These are phyloP conservation scores for Candida sanyiensis DNA, from an alignment of 805 yeast species.

Conservation along the genomic window DNA sequence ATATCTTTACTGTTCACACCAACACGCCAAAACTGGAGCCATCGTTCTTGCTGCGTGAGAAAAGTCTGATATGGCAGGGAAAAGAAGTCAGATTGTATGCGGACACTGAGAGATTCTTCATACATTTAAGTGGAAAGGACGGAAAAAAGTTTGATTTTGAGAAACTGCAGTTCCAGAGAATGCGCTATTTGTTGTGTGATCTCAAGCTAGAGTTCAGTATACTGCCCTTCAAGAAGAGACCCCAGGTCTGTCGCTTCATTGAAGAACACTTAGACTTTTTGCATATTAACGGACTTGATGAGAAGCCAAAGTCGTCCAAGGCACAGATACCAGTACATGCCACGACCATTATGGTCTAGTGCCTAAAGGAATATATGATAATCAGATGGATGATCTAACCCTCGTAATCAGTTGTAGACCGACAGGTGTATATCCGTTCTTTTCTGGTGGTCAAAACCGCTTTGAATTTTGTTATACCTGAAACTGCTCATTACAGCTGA, in stretches of 20 bases:
- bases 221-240: constrained; percentile 34
- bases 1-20: constrained; percentile 33
- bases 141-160: constrained; percentile 40
- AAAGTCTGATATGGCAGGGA: constrained; percentile 13
- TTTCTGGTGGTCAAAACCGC: no score
- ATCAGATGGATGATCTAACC: no score
- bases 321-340: no score
- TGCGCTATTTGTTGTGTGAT: constrained; percentile 49
- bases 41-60: constrained; percentile 19
- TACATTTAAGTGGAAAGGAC: constrained; percentile 6
- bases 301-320: no score
- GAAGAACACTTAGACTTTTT: constrained; percentile 35
- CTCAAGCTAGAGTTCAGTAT: constrained; percentile 36
- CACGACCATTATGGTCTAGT: no score
- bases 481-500: no score
- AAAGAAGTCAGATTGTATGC: constrained; percentile 21
- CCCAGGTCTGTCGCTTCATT: constrained; percentile 44
- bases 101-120: constrained; percentile 25
- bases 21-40: constrained; percentile 34
- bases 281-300: no score
- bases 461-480: no score
- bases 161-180: constrained; percentile 46
- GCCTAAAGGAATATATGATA: no score
- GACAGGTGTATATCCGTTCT: no score
- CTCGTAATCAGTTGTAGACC: no score